Evolutionary conservation across 2,329 filamentous ascomycete genomes (phyloP).

Genomic region (Parasarocladium wereldwijsianum): DNA sequence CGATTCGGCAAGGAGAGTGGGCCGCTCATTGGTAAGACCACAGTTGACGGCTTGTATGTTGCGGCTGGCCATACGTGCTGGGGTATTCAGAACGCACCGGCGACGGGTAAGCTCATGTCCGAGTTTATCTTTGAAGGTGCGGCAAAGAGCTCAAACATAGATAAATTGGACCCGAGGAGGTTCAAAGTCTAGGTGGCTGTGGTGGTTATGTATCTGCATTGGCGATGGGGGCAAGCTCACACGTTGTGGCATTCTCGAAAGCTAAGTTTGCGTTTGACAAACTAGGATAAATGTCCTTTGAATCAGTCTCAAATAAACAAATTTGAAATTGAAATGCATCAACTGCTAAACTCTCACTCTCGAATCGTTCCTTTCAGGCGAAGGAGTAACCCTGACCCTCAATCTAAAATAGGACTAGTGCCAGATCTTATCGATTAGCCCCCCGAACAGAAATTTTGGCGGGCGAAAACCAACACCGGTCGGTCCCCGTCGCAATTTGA

Average conservation of each 20-base stretch:
- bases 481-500: too few species aligned
- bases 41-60: slow-evolving; percentile 59
- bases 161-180: slow-evolving; percentile 50
- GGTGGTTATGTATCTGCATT: too few species aligned
- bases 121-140: slow-evolving; percentile 64
- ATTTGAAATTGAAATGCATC: too few species aligned
- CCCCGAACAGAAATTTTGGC: slow-evolving; percentile 18
- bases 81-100: slow-evolving; percentile 94
- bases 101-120: slow-evolving; percentile 67
- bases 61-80: slow-evolving; percentile 92
- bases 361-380: too few species aligned
- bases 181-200: slow-evolving; percentile 33
- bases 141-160: slow-evolving; percentile 52
- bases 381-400: slow-evolving; percentile 12
- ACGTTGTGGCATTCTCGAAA: too few species aligned
- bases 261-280: too few species aligned
- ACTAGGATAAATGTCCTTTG: too few species aligned
- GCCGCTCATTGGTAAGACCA: slow-evolving; percentile 66
- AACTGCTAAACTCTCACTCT: too few species aligned
- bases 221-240: too few species aligned
- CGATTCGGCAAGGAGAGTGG: slow-evolving; percentile 43
- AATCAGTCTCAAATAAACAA: too few species aligned
- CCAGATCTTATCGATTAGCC: slow-evolving; percentile 18
- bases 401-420: slow-evolving; percentile 10
- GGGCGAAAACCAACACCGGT: slow-evolving; percentile 10